Evolutionary conservation across 139 green algal genomes (phyloP).

Genomic region (Coelastrella sp.): DNA sequence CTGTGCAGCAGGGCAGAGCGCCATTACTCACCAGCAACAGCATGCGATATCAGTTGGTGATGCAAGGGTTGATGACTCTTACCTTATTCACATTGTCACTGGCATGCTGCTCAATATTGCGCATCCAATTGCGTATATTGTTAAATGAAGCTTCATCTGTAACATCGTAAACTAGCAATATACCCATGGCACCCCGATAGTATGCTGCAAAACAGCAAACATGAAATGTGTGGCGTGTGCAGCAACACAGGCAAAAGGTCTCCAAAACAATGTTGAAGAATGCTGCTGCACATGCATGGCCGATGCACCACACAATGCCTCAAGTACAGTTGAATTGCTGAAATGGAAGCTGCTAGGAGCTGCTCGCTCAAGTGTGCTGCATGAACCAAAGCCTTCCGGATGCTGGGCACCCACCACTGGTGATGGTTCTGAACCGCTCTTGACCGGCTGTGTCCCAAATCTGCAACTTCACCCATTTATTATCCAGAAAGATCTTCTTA

Average conservation of each 20-base stretch:
- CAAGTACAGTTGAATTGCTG: no score
- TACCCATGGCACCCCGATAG: constrained; percentile 97
- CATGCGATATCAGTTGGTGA: no score
- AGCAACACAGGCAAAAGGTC: no score
- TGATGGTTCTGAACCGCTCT: constrained; percentile 98
- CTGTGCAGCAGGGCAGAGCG: no score
- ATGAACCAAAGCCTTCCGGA: no score
- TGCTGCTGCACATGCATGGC: no score
- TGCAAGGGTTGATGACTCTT: background rate
- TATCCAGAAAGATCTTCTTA: constrained; percentile 94
- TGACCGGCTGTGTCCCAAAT: constrained; percentile 99
- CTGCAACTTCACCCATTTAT: constrained; percentile 97
- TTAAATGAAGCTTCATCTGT: constrained; percentile 96
- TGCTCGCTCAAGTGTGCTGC: no score
- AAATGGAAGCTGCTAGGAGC: no score
- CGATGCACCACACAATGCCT: no score
- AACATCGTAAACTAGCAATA: constrained; percentile 98
- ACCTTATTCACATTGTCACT: constrained; percentile 96
- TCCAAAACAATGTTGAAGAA: no score
- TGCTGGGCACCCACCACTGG: constrained; percentile 73
- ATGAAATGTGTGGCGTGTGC: no score
- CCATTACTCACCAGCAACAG: background rate
- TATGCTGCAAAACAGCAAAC: constrained; percentile 87
- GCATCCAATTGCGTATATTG: constrained; percentile 98
- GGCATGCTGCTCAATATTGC: constrained; percentile 98